These are phyloP conservation scores for California macrophylla DNA, from an alignment of 441 rosid species.

Conservation along the genomic window DNA sequence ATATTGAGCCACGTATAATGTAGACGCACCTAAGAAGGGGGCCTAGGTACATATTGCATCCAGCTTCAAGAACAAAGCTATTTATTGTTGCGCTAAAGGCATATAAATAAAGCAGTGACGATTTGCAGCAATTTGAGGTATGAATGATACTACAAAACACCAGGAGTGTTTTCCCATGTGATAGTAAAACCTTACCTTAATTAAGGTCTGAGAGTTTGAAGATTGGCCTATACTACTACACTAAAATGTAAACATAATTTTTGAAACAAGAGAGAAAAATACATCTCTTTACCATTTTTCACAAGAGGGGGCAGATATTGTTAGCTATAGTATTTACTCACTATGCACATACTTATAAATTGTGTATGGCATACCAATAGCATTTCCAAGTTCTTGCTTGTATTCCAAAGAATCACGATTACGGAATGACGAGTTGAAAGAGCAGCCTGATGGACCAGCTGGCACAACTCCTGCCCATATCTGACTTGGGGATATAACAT, in stretches of 20 bases:
- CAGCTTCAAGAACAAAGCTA: neutral
- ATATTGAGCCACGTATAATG: neutral
- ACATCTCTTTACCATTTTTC: slow-evolving; percentile 3
- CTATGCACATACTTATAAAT: slow-evolving; percentile 11
- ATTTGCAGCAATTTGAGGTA: neutral
- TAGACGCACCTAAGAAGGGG: neutral
- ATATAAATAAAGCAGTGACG: neutral
- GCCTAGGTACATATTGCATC: neutral
- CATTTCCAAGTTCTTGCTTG: slow-evolving; percentile 95
- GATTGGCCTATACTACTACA: slow-evolving; percentile 1
- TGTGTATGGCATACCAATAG: slow-evolving; percentile 59
- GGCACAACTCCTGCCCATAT: slow-evolving; percentile 89
- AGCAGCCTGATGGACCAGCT: slow-evolving; percentile 71
- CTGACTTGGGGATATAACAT: slow-evolving; percentile 82
- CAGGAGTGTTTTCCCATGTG: neutral
- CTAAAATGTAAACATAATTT: neutral
- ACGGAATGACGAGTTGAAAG: slow-evolving; percentile 71
- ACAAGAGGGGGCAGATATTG: slow-evolving; percentile 12
- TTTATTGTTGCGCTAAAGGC: neutral
- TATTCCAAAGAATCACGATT: slow-evolving; percentile 75
- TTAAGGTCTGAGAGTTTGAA: neutral
- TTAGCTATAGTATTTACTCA: slow-evolving; percentile 17
- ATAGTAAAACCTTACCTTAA: neutral
- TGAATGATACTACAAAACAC: neutral
- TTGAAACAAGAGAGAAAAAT: neutral